A percentile compares a stretch with the other conserved stretches of the same genome.
Conservation (phyloP, 805 yeast species). For the Kodamaea nitidulidarum region DNA sequence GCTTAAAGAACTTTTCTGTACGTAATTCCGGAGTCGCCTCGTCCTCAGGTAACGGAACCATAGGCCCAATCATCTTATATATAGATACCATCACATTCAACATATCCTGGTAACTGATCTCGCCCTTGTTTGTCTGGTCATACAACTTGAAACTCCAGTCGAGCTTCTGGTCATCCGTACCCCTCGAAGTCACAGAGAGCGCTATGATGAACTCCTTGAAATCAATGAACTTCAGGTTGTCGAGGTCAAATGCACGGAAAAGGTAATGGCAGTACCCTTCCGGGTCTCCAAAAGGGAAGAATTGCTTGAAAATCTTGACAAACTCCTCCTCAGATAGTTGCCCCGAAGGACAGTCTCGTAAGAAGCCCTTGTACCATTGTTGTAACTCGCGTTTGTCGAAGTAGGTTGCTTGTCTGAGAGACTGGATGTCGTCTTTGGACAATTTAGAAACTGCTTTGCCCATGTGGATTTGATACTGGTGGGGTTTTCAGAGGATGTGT, state of each 20-base stretch:
- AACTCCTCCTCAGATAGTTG: conserved; percentile 83
- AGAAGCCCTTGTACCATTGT: conserved; percentile 97
- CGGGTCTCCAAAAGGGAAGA: conserved; percentile 98
- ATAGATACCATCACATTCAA: conserved; percentile 74
- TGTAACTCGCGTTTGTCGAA: conserved; percentile 92
- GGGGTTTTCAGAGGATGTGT: too few species aligned
- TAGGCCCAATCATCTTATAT: conserved; percentile 92
- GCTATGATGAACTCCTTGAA: conserved; percentile 91
- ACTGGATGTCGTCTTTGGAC: conserved; percentile 83
- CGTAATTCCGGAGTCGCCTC: conserved; percentile 90
- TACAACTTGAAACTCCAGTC: conserved; percentile 88
- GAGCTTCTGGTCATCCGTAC: conserved; percentile 77
- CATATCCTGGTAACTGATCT: conserved; percentile 73
- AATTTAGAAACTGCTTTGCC: conserved; percentile 93
- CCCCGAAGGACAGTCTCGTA: conserved; percentile 91
- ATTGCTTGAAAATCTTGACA: conserved; percentile 88
- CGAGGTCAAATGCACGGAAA: conserved; percentile 84
- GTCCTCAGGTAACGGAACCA: conserved; percentile 84
- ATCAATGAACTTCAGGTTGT: conserved; percentile 75
- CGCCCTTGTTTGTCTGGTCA: conserved; percentile 78
- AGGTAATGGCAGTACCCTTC: conserved; percentile 84
- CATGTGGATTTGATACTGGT: conserved; percentile 50
- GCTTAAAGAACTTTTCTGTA: conserved; percentile 71
- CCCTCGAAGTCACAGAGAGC: conserved; percentile 80
- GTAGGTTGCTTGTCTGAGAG: conserved; percentile 79